Evolutionary conservation across 495 filamentous ascomycete genomes (phyloP).

Genomic region (Podospora pseudocomata): DNA sequence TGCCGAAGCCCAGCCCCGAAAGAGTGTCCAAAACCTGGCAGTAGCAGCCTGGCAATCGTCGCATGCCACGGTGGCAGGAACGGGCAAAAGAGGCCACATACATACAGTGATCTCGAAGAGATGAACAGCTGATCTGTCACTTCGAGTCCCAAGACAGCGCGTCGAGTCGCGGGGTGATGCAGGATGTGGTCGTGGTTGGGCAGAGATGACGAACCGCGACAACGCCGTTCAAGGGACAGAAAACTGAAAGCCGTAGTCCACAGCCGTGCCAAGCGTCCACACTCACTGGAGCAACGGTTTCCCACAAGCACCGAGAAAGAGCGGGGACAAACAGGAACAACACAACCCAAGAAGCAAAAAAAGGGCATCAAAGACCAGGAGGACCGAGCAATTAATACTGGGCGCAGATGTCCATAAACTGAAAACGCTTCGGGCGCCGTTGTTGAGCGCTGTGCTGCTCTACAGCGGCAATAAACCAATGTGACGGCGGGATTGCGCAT

Average conservation of each 20-base stretch:
- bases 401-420: not conserved
- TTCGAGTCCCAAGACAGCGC: conserved; percentile 16
- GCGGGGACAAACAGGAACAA: not conserved
- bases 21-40: conserved; percentile 9
- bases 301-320: not conserved
- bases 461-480: conserved; percentile 14
- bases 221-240: conserved; percentile 11
- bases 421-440: conserved; percentile 17
- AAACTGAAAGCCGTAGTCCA: not conserved
- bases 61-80: conserved; percentile 18
- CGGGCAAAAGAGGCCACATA: not conserved
- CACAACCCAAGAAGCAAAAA: not conserved
- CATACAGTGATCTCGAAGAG: not conserved
- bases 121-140: conserved; percentile 15
- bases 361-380: not conserved
- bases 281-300: conserved; percentile 2
- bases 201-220: conserved; percentile 23
- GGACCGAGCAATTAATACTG: not conserved
- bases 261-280: conserved; percentile 17
- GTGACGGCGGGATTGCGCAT: conserved; percentile 19
- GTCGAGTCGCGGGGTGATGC: conserved; percentile 6
- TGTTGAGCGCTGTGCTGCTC: not conserved
- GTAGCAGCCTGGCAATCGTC: not conserved
- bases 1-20: not conserved
- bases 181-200: conserved; percentile 15